Base-by-base conservation (phyloP, 129 eudicot species). In the Pseudognaphalium luteoalbum region DNA sequence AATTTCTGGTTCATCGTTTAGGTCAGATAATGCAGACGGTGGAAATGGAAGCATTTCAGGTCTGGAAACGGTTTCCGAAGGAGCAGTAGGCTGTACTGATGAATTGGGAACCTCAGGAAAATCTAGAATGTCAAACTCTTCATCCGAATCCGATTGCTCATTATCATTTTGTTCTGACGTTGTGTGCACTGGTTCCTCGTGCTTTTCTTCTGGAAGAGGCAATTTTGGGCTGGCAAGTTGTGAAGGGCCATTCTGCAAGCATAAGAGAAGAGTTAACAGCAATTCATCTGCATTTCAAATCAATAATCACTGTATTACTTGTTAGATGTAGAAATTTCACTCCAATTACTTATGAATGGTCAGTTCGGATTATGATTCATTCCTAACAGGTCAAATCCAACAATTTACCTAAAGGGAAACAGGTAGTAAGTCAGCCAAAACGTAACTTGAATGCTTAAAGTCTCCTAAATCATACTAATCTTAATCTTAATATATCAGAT, bases 41-140 rank as follows among this genome's bases (percentile, higher is more conserved):
- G 98, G 98, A 42, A 87, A 88, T 32, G 97, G 96, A 57, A 89
- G 89, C 96, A 93, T 86, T 78, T 85, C 96, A 12, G 90, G 88
- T 71, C 82, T 83, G 16, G 90, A 78, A 78, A 83, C 85, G 21
- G 80, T 41, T 72, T 85, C 87, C 37, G 75, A 72, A 51, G 68
- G 60, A 37, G 54, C 73, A 64, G 74, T 75, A 1, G 90, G 79
- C 32, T 76, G 81, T 63, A 89, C 8, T 4, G 86, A 83, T 29
- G 86, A 86, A 72, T 79, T 87, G 6, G 99, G 99, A 68, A 95
- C 96, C 77, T 91, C 92, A 7, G 99, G 97, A 59, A 95, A 88
- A 80, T 94, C 96, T 51, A 88, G 66, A 12, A 77, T 34, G 39
- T 94, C 97, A 44, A 68, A 84, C 16, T 78, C 96, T 28, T 70